Evolutionary conservation across 2,329 filamentous ascomycete genomes (phyloP), one percentile per base, ranked within the genome.

Genomic region (Alternaria viburni): DNA sequence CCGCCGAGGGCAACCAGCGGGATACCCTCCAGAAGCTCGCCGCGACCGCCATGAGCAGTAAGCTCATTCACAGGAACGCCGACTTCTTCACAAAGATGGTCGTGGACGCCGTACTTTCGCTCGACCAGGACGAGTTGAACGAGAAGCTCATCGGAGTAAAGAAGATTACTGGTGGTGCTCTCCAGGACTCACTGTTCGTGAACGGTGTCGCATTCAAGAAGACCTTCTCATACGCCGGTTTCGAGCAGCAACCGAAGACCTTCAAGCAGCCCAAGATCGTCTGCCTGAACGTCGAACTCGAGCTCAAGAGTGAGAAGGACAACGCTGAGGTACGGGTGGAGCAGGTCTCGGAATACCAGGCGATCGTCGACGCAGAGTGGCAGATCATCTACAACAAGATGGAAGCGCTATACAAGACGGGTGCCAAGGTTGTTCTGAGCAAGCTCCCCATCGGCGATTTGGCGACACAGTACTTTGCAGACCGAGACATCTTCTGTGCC

Each of bases 331-430:
- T 99, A 68, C 91, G 96, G 63, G 94, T 99, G 62, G 96, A 98
- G 83, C 94, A 98, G 82, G 96, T 99, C 56, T 97, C 95, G 19
- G 96, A 99, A 83, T 99, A 99, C 85, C 96, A 99, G 84, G 96
- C 96, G 67, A 97, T 99, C 73, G 96, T 99, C 79, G 96, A 99
- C 78, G 96, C 96, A 28, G 96, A 99, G 83, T 99, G 96, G 96
- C 93, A 97, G 83, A 99, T 99, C 79, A 99, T 99, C 81, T 98
- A 91, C 89, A 95, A 97, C 86, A 99, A 99, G 87, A 92, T 99
- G 80, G 96, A 99, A 84, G 93, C 95, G 52, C 84, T 97, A 57
- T 88, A 95, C 87, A 90, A 95, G 83, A 97, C 95, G 6, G 96
- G 96, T 58, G 96, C 96, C 69, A 97, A 97, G 88, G 93, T 99